A percentile compares a stretch with the other conserved stretches of the same genome.
These are phyloP conservation scores for Penicillium lagena DNA, from an alignment of 495 filamentous ascomycete species.

Conservation along the genomic window DNA sequence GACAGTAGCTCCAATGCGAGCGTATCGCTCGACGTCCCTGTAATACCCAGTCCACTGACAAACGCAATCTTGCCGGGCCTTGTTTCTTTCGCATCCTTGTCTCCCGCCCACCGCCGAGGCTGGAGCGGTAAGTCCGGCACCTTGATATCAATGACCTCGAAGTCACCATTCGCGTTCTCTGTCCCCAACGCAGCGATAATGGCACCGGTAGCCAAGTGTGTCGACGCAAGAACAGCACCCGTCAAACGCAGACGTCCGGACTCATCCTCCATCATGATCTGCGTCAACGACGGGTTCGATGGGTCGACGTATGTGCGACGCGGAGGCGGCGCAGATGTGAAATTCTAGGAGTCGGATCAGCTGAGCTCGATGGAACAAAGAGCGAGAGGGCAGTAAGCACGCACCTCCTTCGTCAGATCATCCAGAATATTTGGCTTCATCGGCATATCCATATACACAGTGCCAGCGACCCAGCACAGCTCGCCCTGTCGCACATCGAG, in stretches of 20 bases:
- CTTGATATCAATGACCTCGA: slow-evolving; percentile 85
- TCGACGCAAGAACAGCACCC: slow-evolving; percentile 55
- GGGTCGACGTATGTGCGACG: slow-evolving; percentile 64
- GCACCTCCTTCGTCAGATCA: slow-evolving; percentile 85
- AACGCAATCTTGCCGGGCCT: slow-evolving; percentile 70
- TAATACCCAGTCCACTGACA: slow-evolving; percentile 81
- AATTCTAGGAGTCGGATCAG: slow-evolving; percentile 49
- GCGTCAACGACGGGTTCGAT: slow-evolving; percentile 37
- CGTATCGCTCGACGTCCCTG: slow-evolving; percentile 62
- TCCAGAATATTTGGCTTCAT: slow-evolving; percentile 96
- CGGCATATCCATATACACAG: slow-evolving; percentile 94
- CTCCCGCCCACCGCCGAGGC: slow-evolving; percentile 66
- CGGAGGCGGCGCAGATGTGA: slow-evolving; percentile 77
- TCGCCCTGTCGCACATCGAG: slow-evolving; percentile 94
- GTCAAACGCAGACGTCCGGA: slow-evolving; percentile 83
- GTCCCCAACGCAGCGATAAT: slow-evolving; percentile 89
- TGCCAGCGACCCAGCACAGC: slow-evolving; percentile 91
- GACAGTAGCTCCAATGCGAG: slow-evolving; percentile 69
- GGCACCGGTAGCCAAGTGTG: slow-evolving; percentile 80
- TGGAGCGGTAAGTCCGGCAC: slow-evolving; percentile 81
- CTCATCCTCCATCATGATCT: slow-evolving; percentile 91
- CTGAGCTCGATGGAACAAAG: neutral
- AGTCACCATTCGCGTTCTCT: slow-evolving; percentile 85
- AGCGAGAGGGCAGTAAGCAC: slow-evolving; percentile 14
- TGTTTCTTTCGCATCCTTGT: slow-evolving; percentile 36